Evolutionary conservation across 2,329 filamentous ascomycete species (phyloP).

Genomic region (Cordyceps tenuipes): DNA sequence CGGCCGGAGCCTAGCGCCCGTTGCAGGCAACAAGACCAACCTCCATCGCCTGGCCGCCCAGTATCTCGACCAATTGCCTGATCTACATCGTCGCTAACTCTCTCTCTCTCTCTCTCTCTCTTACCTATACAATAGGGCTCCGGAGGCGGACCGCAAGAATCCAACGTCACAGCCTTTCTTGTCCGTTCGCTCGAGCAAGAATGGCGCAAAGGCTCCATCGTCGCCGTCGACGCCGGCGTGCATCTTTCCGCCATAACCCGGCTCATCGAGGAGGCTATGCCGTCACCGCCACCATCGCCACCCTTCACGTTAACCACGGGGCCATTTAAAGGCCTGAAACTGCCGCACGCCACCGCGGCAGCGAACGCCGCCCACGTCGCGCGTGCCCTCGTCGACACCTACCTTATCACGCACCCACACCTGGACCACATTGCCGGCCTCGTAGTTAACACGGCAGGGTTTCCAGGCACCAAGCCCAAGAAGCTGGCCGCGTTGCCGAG

Average conservation of each 20-base stretch:
- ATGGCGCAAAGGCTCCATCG: slow-evolving; percentile 74
- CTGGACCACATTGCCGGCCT: slow-evolving; percentile 89
- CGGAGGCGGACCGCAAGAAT: slow-evolving; percentile 82
- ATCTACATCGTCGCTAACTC: neutral
- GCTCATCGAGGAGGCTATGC: slow-evolving; percentile 57
- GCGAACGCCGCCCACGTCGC: slow-evolving; percentile 79
- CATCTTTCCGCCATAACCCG: slow-evolving; percentile 78
- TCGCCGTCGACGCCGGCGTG: slow-evolving; percentile 91
- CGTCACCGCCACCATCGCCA: slow-evolving; percentile 22
- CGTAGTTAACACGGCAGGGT: slow-evolving; percentile 84
- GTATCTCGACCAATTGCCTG: neutral
- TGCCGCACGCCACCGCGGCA: slow-evolving; percentile 56
- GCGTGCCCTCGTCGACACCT: slow-evolving; percentile 71
- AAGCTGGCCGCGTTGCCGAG: slow-evolving; percentile 75
- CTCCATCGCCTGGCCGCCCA: neutral
- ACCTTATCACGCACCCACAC: slow-evolving; percentile 94
- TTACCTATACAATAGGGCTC: slow-evolving; percentile 54
- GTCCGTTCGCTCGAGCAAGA: slow-evolving; percentile 71
- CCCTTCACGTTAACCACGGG: slow-evolving; percentile 55
- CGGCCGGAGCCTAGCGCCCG: slow-evolving; percentile 3
- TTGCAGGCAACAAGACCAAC: neutral
- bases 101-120: neutral
- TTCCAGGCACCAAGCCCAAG: slow-evolving; percentile 75
- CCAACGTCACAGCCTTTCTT: slow-evolving; percentile 81
- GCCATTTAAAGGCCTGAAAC: slow-evolving; percentile 70